These are phyloP conservation scores for Sphagnurus paluster DNA, from an alignment of 1,284 basidiomycete genomes.

Conservation along the genomic window DNA sequence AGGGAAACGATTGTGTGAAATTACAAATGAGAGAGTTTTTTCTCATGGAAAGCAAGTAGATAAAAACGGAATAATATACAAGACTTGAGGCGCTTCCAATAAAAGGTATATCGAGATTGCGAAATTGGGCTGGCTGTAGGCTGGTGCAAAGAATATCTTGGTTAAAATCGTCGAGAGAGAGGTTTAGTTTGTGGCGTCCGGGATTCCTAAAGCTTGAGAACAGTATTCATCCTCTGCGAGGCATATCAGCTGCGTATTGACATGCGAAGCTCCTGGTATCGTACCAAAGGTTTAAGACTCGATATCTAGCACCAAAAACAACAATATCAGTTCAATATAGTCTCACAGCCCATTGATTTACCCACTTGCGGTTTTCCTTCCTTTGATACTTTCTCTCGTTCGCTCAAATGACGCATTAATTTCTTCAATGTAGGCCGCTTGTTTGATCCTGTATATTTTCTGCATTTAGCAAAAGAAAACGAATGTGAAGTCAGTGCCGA, in stretches of 20 bases:
- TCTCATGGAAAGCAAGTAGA: no score
- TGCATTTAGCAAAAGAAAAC: background rate
- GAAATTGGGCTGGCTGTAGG: no score
- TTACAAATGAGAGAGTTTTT: no score
- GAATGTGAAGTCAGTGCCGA: background rate
- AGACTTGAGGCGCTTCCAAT: no score
- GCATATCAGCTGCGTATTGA: background rate
- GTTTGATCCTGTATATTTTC: background rate
- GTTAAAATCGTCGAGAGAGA: no score
- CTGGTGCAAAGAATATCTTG: no score
- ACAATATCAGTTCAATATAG: background rate
- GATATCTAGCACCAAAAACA: background rate
- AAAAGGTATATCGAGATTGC: no score
- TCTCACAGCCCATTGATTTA: background rate
- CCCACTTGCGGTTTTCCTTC: background rate
- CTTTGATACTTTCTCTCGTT: background rate
- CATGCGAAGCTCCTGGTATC: background rate
- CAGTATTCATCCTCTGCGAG: background rate
- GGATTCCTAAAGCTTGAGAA: background rate
- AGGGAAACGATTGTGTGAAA: no score
- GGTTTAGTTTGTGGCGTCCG: no score
- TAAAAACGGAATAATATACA: no score
- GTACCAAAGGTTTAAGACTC: background rate
- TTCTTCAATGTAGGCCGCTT: slow-evolving; percentile 1
- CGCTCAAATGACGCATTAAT: background rate